Base-by-base conservation (phyloP, 495 filamentous ascomycete species). In the Glonium stellatum region DNA sequence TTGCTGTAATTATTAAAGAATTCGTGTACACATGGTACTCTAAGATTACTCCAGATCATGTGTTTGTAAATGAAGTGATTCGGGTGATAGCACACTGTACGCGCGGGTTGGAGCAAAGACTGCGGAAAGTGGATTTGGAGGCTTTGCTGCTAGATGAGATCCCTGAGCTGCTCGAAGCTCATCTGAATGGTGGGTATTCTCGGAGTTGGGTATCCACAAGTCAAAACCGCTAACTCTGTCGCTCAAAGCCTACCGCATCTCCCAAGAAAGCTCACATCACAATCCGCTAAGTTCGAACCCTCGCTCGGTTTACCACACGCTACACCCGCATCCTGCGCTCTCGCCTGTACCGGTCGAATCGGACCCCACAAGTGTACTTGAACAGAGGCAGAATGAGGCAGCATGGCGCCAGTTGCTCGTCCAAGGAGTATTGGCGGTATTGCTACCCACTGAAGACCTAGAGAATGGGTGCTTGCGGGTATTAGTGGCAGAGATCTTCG, bases 1-100 rank as follows among this genome's bases (percentile, higher is more conserved):
- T 98, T 55, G 87, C 93, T 36, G 85, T 96, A 57, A 83, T 97
- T 61, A 80, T 95, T 53, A 82, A 86, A 66, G 92, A 96, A 62
- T 90, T 89, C 71, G 87, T 97, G 21, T 84, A 90, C 58, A 87
- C 84, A 56, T 98, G 93, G 93, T 98, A 98, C 74, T 79, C 78
- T 49, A 89, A 87, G 67, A 90, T 98, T 69, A 97, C 92, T 1
- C 81, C 90, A 4, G 95, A 98, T 71, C 86, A 90, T 59, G 78
- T 80, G 1, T 88, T 98, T 63, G 84, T 92, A 54, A 83, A 87
- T 66, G 95, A 97, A 73, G 81, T 96, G 46, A 78, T 97, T 35
- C 84, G 86, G 68, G 84, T 96, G 55, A 87, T 97, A 60, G 93
- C 91, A 50, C 90, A 95, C 72, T 90, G 87, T 69, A 96, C 91